Base-by-base conservation (phyloP, 106 monocot species). In the Acanthochlamys bracteata region DNA sequence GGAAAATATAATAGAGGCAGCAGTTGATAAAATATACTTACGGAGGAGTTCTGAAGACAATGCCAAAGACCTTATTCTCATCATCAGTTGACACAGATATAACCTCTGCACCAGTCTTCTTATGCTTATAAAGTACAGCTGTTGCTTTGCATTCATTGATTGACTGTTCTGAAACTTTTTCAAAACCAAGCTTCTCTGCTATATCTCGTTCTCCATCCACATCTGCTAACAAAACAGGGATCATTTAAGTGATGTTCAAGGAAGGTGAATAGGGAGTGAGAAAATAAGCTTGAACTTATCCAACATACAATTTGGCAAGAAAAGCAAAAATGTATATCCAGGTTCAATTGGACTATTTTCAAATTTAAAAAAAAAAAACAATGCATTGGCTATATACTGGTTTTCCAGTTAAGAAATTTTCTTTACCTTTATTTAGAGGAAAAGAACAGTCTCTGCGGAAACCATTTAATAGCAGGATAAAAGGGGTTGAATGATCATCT, bases 41-140 rank as follows among this genome's bases (percentile, higher is more conserved):
- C 96, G 96, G 96, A 60, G 96, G 96, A 63, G 96, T 98, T 15
- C 96, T 79, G 60, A 98, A 98, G 53, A 91, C 96, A 71, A 98
- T 83, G 23, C 96, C 96, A 69, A 98, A 98, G 64, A 98, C 96
- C 60, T 98, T 98, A 73, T 98, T 98, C 69, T 91, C 96, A 69
- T 98, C 96, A 20, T 88, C 88, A 71, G 83, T 98, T 55, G 73
- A 74, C 22, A 98, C 88, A 20, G 96, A 98, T 83, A 98, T 91
- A 45, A 98, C 65, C 73, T 98, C 96, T 69, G 96, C 88, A n/a
- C 96, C 96, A 0, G 96, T 98, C 65, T 98, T 98, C 72, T 92
- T 85, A 59, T 98, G 96, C 72, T 73, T 98, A 63, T 88, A 98
- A 42, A 98, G 83, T 39, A 79, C 69, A 41, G 85, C 85, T 71